Evolutionary conservation across 345 rosid species (phyloP), one percentile per base, ranked within the genome.

Genomic region (Euphorbia peplus): DNA sequence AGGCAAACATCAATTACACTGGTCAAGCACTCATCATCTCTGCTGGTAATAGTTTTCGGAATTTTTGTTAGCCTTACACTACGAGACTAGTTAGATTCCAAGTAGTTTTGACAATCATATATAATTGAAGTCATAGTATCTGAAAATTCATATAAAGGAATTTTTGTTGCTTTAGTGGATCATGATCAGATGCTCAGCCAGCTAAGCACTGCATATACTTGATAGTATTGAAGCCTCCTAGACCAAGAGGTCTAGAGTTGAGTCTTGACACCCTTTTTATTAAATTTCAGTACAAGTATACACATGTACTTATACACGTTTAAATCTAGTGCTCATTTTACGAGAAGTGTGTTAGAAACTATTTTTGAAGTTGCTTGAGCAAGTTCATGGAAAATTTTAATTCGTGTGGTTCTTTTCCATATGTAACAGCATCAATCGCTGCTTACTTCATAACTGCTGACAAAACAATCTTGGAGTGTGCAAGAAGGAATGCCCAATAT

Each of bases 21-120:
- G 91, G 85, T 63, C 95, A 88, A 75, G 87, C 95, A 48, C 91
- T 88, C 24, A 75, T 88, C 65, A 82, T 86, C 73, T 83, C 84
- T 13, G 84, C 73, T 74, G 89, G 95, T 86, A 44, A 82, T 41
- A 62, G 14, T 68, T 15, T 30, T 37, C 5, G 2, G 25, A 57
- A 55, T 14, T 60, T 19, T 12, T 55, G n/a, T 4, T 59, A 19
- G 50, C 39, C 48, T 46, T 25, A n/a, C 2, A 44, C 50, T 12
- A 11, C 50, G 15, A 10, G 28, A 12, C 12, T 35, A 57, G 22
- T 19, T 53, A 35, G 14, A 12, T 44, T 44, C 19, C 1, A 1
- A 58, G 53, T 24, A 42, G n/a, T 29, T 68, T 3, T 58, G 15
- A 29, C 25, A n/a, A n/a, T 13, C 22, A 13, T n/a, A 46, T 29